phyloP scores from a whole-genome alignment of 495 filamentous ascomycete genomes.

The Podospora comata region DNA sequence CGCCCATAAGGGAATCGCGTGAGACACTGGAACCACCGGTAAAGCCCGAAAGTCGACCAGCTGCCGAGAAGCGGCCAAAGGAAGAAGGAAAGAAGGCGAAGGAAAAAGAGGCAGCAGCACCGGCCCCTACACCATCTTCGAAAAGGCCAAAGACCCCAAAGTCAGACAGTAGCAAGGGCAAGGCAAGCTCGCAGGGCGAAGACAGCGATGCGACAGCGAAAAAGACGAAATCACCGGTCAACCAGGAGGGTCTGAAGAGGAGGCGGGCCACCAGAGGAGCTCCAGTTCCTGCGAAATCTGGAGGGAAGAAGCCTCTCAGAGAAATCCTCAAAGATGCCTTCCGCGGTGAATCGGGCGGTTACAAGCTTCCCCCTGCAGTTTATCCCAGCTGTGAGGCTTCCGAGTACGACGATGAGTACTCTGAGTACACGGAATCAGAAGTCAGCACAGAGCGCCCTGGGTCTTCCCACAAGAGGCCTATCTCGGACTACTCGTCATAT shows the following conservation, averaged over 20 bases:
- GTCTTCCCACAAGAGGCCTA: constrained; percentile 29
- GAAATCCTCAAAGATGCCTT: constrained; percentile 54
- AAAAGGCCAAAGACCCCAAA: not conserved
- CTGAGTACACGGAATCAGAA: constrained; percentile 25
- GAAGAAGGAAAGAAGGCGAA: not conserved
- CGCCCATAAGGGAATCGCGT: not conserved
- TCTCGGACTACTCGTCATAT: constrained; percentile 24
- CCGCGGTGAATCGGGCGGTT: constrained; percentile 50
- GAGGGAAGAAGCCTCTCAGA: constrained; percentile 42
- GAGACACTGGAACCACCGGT: constrained; percentile 2
- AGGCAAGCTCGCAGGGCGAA: constrained; percentile 20
- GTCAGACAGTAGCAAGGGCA: not conserved
- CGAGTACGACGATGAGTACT: constrained; percentile 27
- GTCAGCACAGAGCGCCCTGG: constrained; percentile 18
- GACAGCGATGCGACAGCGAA: constrained; percentile 30
- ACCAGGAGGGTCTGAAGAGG: constrained; percentile 42
- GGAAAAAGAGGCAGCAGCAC: not conserved
- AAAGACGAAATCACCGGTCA: constrained; percentile 28
- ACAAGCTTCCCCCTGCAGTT: constrained; percentile 39
- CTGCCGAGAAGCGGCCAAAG: constrained; percentile 8
- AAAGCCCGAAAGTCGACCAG: constrained; percentile 1
- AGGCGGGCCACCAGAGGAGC: constrained; percentile 47
- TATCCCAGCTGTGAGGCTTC: constrained; percentile 43
- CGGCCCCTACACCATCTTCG: not conserved
- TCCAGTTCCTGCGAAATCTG: constrained; percentile 39